A percentile compares a stretch with the other conserved stretches of the same genome.
These are phyloP conservation scores for Yamadazyma mexicana DNA, from an alignment of 1,139 yeast genomes.

Conservation along the genomic window DNA sequence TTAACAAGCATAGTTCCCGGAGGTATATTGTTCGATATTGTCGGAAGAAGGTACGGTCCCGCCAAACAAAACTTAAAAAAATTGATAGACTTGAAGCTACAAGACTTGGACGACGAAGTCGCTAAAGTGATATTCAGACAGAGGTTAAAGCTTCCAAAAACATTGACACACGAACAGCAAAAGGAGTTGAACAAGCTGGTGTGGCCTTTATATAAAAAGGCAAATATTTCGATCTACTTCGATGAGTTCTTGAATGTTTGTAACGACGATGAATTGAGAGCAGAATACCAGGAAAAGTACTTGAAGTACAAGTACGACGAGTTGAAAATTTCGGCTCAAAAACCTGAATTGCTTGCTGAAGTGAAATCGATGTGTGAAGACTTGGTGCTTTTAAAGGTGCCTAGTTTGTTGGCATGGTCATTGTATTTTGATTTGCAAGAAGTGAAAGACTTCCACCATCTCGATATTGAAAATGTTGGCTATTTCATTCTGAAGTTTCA, in stretches of 20 bases:
- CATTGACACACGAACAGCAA: constrained; percentile 31
- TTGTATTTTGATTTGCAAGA: constrained; percentile 78
- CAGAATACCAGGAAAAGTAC: constrained; percentile 58
- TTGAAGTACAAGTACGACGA: constrained; percentile 58
- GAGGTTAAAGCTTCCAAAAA: constrained; percentile 40
- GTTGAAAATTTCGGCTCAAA: constrained; percentile 47
- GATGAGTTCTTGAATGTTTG: constrained; percentile 57
- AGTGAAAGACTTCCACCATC: constrained; percentile 42
- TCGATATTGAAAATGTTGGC: constrained; percentile 49
- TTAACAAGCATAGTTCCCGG: constrained; percentile 64
- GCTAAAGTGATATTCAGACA: constrained; percentile 30
- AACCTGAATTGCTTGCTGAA: constrained; percentile 31
- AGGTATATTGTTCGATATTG: constrained; percentile 52
- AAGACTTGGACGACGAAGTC: constrained; percentile 39
- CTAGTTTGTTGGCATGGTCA: constrained; percentile 69
- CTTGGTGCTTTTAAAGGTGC: constrained; percentile 66
- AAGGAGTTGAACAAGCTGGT: constrained; percentile 39
- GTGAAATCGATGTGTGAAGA: constrained; percentile 65
- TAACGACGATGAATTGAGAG: constrained; percentile 62
- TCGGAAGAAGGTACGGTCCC: constrained; percentile 51
- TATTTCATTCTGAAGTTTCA: constrained; percentile 60
- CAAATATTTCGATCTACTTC: constrained; percentile 56
- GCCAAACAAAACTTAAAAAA: constrained; percentile 48
- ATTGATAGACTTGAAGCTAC: constrained; percentile 48
- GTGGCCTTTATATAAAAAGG: constrained; percentile 50